Evolutionary conservation across 2,329 filamentous ascomycete species (phyloP).

Genomic region (Aspergillus bombycis): DNA sequence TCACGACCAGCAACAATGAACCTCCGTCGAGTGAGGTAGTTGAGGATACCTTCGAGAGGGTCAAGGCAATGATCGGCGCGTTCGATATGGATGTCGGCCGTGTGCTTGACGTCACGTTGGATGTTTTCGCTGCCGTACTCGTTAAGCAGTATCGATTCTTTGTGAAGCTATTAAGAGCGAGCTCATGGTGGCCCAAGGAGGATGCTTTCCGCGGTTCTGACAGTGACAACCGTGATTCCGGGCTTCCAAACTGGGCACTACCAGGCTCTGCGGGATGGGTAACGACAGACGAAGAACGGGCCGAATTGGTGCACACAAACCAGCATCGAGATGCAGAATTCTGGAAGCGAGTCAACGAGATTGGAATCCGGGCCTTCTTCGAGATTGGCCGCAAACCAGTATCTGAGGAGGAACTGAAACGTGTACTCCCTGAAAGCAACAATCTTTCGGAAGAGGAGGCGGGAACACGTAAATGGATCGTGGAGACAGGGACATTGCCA

Average conservation of each 20-base stretch:
- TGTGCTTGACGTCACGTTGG: constrained; percentile 89
- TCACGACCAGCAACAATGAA: constrained; percentile 78
- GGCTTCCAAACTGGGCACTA: constrained; percentile 83
- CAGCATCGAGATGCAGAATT: constrained; percentile 72
- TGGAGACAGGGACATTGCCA: constrained; percentile 77
- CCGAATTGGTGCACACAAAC: constrained; percentile 59
- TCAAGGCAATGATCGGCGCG: constrained; percentile 93
- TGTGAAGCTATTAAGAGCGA: constrained; percentile 85
- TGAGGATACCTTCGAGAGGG: constrained; percentile 82
- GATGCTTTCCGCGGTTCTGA: constrained; percentile 52
- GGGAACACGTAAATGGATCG: constrained; percentile 73
- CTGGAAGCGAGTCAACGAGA: constrained; percentile 76
- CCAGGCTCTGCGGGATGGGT: constrained; percentile 68
- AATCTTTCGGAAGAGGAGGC: constrained; percentile 52
- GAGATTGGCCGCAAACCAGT: constrained; percentile 77
- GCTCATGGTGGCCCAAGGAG: constrained; percentile 92
- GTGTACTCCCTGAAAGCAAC: constrained; percentile 47
- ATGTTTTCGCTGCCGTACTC: constrained; percentile 90
- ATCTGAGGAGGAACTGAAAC: constrained; percentile 60
- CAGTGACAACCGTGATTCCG: constrained; percentile 48
- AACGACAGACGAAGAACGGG: constrained; percentile 70
- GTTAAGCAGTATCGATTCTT: constrained; percentile 95
- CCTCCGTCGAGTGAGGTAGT: constrained; percentile 76
- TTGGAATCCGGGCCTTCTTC: constrained; percentile 83
- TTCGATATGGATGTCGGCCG: constrained; percentile 96